Base-by-base conservation (phyloP, 345 rosid species). In the Carallia brachiata region DNA sequence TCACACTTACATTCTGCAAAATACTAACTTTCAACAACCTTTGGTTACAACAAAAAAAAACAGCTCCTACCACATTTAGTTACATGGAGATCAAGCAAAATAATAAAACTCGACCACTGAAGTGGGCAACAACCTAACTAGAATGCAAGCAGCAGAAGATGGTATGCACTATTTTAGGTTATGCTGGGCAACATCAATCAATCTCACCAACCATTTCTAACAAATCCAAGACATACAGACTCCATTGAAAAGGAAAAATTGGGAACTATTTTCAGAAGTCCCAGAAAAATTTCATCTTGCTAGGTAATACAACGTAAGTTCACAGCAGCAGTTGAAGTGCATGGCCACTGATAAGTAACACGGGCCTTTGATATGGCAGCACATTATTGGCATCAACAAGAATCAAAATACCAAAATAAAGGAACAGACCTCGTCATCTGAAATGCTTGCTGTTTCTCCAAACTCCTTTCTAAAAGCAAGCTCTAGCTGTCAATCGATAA, bases 401-500 rank as follows among this genome's bases (percentile, higher is more conserved):
- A 34, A 75, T 36, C 32, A 10, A 34, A n/a, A 18, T 10, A 27
- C 60, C 60, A 56, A 34, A 37, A 40, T 66, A 67, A 63, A 65
- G 73, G 70, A 28, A 65, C 73, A 68, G 79, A 95, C 99, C 93
- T 85, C 91, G 64, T 84, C 83, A 72, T 74, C 80, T 61, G 82
- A 75, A 72, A 65, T 52, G 68, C 75, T 81, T 34, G 84, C 73
- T 64, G 71, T 77, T 66, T 82, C 91, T 76, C 88, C 91, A 62
- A 79, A 75, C 77, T 84, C 84, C 34, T 79, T 87, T 73, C 86
- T 79, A 62, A 92, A 83, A 73, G 86, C 83, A 62, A 95, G 77
- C 81, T 93, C 97, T 73, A 95, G 81, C 99, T 95, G 91, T 74
- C 76, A 39, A 68, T 55, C 32, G 70, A 70, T 61, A 74, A 36